Base-by-base conservation (phyloP, 352 stramenopile genomes). In the Pythium phragmiticola region DNA sequence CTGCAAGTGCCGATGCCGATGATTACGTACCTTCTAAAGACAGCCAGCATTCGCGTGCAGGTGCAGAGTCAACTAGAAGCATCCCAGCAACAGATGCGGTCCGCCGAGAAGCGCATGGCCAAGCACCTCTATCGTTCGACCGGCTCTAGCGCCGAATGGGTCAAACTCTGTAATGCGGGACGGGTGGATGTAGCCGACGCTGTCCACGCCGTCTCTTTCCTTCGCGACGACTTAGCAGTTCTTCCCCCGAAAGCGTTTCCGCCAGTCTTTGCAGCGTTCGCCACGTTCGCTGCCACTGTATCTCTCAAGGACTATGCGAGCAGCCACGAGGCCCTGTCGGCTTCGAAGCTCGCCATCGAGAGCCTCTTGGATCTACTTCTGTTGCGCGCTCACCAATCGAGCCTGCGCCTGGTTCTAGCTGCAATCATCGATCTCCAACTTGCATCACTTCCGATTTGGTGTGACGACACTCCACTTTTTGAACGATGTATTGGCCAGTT, bases 311-410 rank as follows among this genome's bases (percentile, higher is more conserved):
- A 33, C 13, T 12, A 34, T 7, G 7, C 17, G 9, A 21, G 0
- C 41, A 43, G 42, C 1, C 19, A 56, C 1, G 11, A 39, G 34
- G 34, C 7, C 34, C 11, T 39, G 34, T 14, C 34, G 1, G 3
- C 33, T 4, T 23, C 46, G 14, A 61, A 2, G 47, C 45, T 2
- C n/a, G 63, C 36, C 19, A 66, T 51, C 46, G 26, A 19, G 2
- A 54, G 36, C 0, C 51, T 87, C 7, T 74, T 78, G 28, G 26
- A 58, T 2, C 48, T 82, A 13, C 64, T 83, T 8, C 21, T 63
- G 14, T 42, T 69, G 1, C 70, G 70, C 11, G 60, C 58, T 6
- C 74, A 84, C 46, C 34, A 5, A 7, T n/a, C 58, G 16, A 77
- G 68, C 47, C 74, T 67, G 8, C 57, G 73, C 11, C 47, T 80